Evolutionary conservation across 352 stramenopile species (phyloP).

Genomic region (Discostella stelligera): DNA sequence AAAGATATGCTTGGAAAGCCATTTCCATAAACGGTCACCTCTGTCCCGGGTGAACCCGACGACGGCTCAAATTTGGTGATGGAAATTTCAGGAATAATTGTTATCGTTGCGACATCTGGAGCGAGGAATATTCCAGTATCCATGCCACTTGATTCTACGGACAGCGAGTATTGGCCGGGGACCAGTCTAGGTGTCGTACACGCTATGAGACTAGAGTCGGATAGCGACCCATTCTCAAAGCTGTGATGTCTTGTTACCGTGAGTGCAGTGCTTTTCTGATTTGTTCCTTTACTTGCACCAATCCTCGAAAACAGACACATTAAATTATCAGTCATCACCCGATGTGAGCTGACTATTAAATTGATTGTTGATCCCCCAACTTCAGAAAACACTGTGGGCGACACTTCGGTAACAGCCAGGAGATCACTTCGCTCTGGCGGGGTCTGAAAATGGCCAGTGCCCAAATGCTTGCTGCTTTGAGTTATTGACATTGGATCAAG

Average conservation of each 20-base stretch:
- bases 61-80: conserved; percentile 9
- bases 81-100: conserved; percentile 23
- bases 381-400: conserved; percentile 26
- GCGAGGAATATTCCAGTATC: neutral
- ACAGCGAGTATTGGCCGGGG: conserved; percentile 17
- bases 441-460: neutral
- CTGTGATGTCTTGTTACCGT: conserved; percentile 14
- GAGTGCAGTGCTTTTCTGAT: neutral
- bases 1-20: conserved; percentile 33
- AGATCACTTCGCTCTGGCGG: too few relatives aligned
- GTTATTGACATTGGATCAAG: neutral
- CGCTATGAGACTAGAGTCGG: conserved; percentile 10
- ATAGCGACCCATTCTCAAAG: neutral
- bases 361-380: conserved; percentile 22
- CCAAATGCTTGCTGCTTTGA: neutral
- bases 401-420: conserved; percentile 14
- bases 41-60: conserved; percentile 20
- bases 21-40: conserved; percentile 8
- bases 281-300: neutral
- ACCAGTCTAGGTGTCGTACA: conserved; percentile 19
- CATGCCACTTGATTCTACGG: conserved; percentile 15
- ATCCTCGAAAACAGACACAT: conserved; percentile 25
- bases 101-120: conserved; percentile 14
- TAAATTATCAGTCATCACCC: neutral
- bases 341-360: conserved; percentile 1